Conservation (phyloP, 768 basidiomycete genomes). For the Asterophora lycoperdoides region DNA sequence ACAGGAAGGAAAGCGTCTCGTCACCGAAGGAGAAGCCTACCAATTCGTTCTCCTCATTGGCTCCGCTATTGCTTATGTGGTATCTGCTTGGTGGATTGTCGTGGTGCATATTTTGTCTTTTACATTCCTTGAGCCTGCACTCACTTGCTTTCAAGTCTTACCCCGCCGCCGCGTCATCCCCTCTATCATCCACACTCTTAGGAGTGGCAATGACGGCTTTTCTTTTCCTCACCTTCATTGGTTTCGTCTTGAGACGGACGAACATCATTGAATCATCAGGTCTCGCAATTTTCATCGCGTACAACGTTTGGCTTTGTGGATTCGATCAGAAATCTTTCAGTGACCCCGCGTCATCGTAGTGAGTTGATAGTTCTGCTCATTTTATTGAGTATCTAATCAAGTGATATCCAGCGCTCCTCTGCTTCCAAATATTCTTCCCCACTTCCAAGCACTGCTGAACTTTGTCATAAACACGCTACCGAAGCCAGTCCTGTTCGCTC, state of each 20-base stretch:
- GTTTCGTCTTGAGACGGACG: constrained; percentile 82
- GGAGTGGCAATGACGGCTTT: constrained; percentile 87
- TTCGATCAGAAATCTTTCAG: constrained; percentile 71
- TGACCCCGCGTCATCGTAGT: constrained; percentile 77
- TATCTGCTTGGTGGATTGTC: constrained; percentile 85
- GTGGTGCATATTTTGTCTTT: constrained; percentile 43
- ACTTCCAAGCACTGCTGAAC: constrained; percentile 73
- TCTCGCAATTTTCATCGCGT: constrained; percentile 83
- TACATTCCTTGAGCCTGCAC: not conserved
- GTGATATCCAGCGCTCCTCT: constrained; percentile 56
- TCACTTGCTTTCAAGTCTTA: constrained; percentile 51
- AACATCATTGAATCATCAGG: constrained; percentile 91
- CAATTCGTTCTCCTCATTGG: constrained; percentile 76
- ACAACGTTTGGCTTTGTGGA: constrained; percentile 87
- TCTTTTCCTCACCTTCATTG: constrained; percentile 87
- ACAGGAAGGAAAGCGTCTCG: constrained; percentile 68
- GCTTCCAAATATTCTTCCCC: constrained; percentile 74
- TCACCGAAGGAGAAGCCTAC: constrained; percentile 64
- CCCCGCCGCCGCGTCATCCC: constrained; percentile 76
- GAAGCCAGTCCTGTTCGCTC: constrained; percentile 75
- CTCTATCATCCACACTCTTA: constrained; percentile 83
- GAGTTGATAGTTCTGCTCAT: constrained; percentile 24
- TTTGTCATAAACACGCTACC: constrained; percentile 84
- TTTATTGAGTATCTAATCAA: not conserved
- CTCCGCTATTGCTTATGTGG: constrained; percentile 75